These are phyloP conservation scores for Pestalotiopsis sp. DNA, from an alignment of 2,329 filamentous ascomycete genomes.

Conservation along the genomic window DNA sequence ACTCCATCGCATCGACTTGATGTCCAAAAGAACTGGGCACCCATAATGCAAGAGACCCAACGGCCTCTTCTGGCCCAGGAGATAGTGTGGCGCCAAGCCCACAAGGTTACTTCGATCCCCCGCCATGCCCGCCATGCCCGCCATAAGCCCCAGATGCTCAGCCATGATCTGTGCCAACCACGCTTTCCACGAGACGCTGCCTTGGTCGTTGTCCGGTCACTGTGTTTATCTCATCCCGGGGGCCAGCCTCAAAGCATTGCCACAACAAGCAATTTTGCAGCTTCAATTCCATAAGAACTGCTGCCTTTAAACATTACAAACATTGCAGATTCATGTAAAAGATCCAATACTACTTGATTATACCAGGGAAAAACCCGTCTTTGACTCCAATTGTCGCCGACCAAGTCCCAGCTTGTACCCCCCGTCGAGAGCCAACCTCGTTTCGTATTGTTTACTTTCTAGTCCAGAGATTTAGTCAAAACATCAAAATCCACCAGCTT, in stretches of 20 bases:
- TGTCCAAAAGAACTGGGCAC: too few species aligned
- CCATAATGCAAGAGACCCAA: too few species aligned
- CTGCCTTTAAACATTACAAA: not conserved
- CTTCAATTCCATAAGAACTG: not conserved
- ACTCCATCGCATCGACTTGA: too few species aligned
- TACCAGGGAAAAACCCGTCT: not conserved
- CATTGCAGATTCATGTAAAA: not conserved
- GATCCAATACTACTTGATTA: not conserved
- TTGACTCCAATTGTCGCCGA: not conserved
- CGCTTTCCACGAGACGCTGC: not conserved
- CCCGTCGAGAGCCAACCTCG: not conserved
- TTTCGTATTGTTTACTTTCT: slow-evolving; percentile 6
- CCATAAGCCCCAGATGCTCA: not conserved
- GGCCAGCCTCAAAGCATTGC: not conserved
- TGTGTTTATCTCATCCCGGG: slow-evolving; percentile 7
- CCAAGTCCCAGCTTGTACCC: not conserved
- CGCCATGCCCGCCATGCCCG: not conserved
- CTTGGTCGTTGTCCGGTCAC: slow-evolving; percentile 10
- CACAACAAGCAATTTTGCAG: not conserved
- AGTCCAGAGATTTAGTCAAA: slow-evolving; percentile 6
- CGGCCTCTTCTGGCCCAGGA: not conserved
- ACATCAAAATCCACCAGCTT: slow-evolving; percentile 8
- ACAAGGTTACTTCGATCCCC: not conserved
- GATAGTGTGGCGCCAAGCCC: not conserved
- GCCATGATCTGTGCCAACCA: slow-evolving; percentile 11